phyloP scores from a whole-genome alignment of 2,329 filamentous ascomycete species.

The Aspergillus fructus region DNA sequence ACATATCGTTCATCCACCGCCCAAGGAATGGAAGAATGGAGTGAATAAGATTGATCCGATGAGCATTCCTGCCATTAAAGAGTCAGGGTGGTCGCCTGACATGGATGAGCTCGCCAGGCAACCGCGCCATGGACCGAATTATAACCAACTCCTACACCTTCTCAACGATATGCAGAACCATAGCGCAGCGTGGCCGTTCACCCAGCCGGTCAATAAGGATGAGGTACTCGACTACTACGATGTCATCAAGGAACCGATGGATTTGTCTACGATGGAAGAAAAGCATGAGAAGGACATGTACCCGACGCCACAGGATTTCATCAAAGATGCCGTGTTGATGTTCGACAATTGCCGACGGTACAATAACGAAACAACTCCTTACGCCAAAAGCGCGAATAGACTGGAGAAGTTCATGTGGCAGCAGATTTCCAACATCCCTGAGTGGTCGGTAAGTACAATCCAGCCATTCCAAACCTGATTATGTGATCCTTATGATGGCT shows the following conservation, averaged over 20 bases:
- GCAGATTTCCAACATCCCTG: constrained; percentile 85
- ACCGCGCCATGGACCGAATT: constrained; percentile 92
- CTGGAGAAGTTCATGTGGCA: constrained; percentile 94
- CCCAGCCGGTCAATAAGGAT: constrained; percentile 88
- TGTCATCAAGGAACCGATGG: constrained; percentile 98
- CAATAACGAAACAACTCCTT: constrained; percentile 92
- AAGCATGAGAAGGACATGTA: constrained; percentile 95
- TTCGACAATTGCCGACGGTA: constrained; percentile 95
- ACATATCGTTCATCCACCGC: constrained; percentile 82
- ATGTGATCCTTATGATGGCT: neutral
- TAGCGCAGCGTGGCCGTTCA: constrained; percentile 89
- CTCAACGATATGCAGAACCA: constrained; percentile 96
- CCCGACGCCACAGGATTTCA: constrained; percentile 85
- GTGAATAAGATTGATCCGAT: constrained; percentile 77
- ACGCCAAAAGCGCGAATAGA: constrained; percentile 92
- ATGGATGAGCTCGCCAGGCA: constrained; percentile 97
- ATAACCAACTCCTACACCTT: constrained; percentile 87
- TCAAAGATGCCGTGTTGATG: constrained; percentile 81
- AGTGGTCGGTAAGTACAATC: constrained; percentile 68
- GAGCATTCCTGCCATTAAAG: constrained; percentile 81
- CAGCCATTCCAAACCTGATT: neutral
- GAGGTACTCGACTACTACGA: constrained; percentile 99
- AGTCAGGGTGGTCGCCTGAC: constrained; percentile 90
- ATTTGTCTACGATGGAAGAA: constrained; percentile 89
- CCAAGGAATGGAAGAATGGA: constrained; percentile 79